phyloP scores from a whole-genome alignment of 2,329 filamentous ascomycete species.

The Alternaria gansuensis region DNA sequence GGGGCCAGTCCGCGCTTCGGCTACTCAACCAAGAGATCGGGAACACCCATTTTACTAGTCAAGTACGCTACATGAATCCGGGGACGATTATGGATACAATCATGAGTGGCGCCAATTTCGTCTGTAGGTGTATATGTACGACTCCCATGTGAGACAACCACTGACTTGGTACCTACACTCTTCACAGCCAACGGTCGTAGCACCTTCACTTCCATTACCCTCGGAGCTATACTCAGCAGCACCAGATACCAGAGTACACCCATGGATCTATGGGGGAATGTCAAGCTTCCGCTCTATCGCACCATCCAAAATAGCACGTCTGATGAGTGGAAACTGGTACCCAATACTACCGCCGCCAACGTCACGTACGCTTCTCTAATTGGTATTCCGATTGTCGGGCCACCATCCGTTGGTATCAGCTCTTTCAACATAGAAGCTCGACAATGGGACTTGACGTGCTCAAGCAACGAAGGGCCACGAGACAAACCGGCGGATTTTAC shows the following conservation, averaged over 20 bases:
- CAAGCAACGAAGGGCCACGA: conserved; percentile 24
- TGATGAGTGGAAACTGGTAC: conserved; percentile 32
- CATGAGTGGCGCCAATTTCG: conserved; percentile 22
- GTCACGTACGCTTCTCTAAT: conserved; percentile 40
- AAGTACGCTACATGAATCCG: conserved; percentile 34
- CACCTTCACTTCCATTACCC: conserved; percentile 33
- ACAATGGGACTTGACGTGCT: conserved; percentile 41
- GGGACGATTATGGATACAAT: conserved; percentile 18
- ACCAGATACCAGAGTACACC: conserved; percentile 32
- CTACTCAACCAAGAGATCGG: conserved; percentile 29
- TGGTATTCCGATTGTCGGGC: conserved; percentile 33
- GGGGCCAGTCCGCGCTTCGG: conserved; percentile 44
- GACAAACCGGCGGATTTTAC: conserved; percentile 13
- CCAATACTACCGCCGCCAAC: conserved; percentile 20
- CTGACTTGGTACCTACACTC: background rate
- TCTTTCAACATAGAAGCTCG: conserved; percentile 35
- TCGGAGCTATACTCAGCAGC: conserved; percentile 39
- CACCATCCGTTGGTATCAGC: conserved; percentile 20
- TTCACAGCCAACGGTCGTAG: conserved; percentile 25
- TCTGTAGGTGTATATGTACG: conserved; percentile 6
- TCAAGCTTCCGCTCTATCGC: conserved; percentile 40
- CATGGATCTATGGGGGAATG: conserved; percentile 43
- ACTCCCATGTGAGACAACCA: background rate
- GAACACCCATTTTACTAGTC: conserved; percentile 22
- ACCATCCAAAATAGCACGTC: conserved; percentile 31